Base-by-base conservation (phyloP, 148 eudicot species). In the Fagopyrum tataricum region DNA sequence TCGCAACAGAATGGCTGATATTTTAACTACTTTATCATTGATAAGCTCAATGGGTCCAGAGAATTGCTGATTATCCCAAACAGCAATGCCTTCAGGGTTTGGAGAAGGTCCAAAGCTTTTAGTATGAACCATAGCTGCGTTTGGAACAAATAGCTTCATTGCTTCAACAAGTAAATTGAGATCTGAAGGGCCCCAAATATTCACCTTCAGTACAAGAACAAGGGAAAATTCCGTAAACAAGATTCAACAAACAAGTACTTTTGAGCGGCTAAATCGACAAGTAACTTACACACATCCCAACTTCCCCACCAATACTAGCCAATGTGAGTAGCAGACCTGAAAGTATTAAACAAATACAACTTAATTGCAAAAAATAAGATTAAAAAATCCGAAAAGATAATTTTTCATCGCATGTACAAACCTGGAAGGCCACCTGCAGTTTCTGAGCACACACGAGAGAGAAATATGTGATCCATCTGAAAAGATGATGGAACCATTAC, bases 351-450 rank as follows among this genome's bases (percentile, higher is more conserved):
- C 37, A 31, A 70, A 11, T 1, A 58, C 73, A 61, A 61, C 67
- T 61, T 61, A 61, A 31, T 10, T 8, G 42, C 20, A 5, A 14
- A 64, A 37, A 31, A 5, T 4, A 42, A 62, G 68, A 26, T 62
- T 3, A 31, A 39, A 20, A 55, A 37, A 37, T 31, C 69, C 13
- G 14, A 37, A 64, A 64, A 31, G 69, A 14, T 9, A 64, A 14
- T 64, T 14, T n/a, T 70, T 70, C 23, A 2, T 17, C 46, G 26
- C 3, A 68, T 68, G 47, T 68, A 44, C 72, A 44, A 75, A 95
- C 97, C 98, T 85, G 97, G 98, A 67, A 95, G 88, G 58, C 98
- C 98, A 66, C 97, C 93, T 2, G 98, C 98, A 72, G 97, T 91
- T 84, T 95, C 98, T 56, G 98, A 88, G 83, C 96, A 89, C 59